Evolutionary conservation across 2,329 filamentous ascomycete genomes (phyloP), one percentile per base, ranked within the genome.

Genomic region (Cytospora piceae): DNA sequence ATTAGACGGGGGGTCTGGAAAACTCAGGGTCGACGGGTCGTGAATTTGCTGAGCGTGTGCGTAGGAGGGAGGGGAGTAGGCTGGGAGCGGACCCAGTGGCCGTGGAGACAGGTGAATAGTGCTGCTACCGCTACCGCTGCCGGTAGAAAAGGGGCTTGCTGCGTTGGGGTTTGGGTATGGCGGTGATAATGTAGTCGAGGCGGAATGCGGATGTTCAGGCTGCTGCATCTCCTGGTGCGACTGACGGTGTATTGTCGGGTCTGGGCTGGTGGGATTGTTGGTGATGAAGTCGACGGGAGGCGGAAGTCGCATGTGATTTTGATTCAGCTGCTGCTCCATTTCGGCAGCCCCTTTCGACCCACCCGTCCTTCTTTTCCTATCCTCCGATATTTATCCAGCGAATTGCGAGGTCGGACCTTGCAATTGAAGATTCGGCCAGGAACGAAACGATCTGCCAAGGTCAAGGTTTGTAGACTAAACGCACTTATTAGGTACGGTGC

Each of bases 261-360:
- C 58, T 29, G 42, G 34, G 58, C 58, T 53, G 51, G 37, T 24
- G 56, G 51, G 42, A 14, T 20, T 51, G 54, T 37, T 66, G 53
- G 52, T 61, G 46, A 59, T 39, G 56, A 55, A 61, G 69, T 72
- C 70, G 71, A 71, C 68, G 67, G 71, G 74, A 66, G 72, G 72
- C 63, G 74, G 72, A 71, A 80, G 76, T 34, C 58, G 67, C 80
- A 82, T 81, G 79, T 82, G 81, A 81, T 78, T 78, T 68, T 76
- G 75, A 71, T 79, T 79, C 76, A 80, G 52, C 15, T 60, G 64
- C 31, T 67, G 46, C 56, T 63, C 60, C 60, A 63, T 63, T 20
- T 57, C 49, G 42, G 54, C 58, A 62, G 57, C 27, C 61, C 49
- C 46, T 49, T 64, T 32, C 32, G 39, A 57, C 53, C 39, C 53